Conservation (phyloP, 148 eudicot species). For the Rhododendron williamsianum region DNA sequence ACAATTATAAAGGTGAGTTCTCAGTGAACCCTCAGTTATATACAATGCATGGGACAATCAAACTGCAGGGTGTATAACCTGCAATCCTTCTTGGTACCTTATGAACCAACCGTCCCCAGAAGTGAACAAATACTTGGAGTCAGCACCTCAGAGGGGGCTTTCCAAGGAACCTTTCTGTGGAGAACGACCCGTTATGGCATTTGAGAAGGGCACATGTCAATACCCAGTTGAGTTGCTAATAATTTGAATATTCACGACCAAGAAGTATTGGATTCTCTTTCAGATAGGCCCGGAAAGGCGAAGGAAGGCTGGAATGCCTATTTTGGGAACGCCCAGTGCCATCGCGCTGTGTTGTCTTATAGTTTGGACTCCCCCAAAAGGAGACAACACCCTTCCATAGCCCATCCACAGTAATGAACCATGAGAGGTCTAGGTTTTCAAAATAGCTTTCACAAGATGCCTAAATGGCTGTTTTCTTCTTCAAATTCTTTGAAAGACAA, state of each 20-base stretch:
- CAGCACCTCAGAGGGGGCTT: not conserved
- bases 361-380: not conserved
- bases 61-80: not conserved
- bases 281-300: too few species aligned
- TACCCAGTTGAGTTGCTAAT: not conserved
- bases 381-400: not conserved
- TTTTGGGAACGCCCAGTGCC: too few species aligned
- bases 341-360: not conserved
- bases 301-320: too few species aligned
- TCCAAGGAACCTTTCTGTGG: not conserved
- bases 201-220: not conserved
- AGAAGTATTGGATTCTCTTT: too few species aligned
- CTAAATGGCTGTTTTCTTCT: not conserved
- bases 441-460: not conserved
- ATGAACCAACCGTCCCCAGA: not conserved
- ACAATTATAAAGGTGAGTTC: not conserved
- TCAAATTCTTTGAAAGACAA: not conserved
- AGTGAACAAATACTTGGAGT: not conserved
- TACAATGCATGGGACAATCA: not conserved
- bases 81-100: not conserved
- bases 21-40: not conserved
- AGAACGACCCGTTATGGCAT: not conserved
- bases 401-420: not conserved
- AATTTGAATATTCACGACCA: not conserved
- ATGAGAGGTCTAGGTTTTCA: not conserved